phyloP scores from a whole-genome alignment of 164 flowering plant genomes.

The Stephania cephalantha region DNA sequence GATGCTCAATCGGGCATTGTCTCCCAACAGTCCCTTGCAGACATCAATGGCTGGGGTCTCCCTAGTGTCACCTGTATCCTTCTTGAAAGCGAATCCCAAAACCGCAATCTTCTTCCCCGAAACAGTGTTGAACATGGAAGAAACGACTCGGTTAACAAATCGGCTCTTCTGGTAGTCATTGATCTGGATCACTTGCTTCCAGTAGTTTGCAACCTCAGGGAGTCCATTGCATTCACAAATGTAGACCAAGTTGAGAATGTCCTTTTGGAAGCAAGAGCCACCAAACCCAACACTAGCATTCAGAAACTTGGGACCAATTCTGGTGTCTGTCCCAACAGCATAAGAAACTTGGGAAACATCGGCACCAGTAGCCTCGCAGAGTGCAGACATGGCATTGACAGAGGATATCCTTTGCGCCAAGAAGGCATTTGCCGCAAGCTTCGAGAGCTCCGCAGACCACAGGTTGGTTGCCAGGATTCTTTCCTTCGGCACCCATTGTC shows the following conservation, averaged over 20 bases:
- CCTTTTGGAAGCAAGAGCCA: constrained; percentile 49
- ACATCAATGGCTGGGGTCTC: constrained; percentile 19
- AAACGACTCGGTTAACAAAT: constrained; percentile 44
- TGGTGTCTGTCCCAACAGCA: constrained; percentile 24
- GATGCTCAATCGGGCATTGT: constrained; percentile 7
- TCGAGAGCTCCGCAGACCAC: constrained; percentile 22
- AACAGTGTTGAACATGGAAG: constrained; percentile 33
- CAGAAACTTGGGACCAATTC: constrained; percentile 45
- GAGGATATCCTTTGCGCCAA: constrained; percentile 60
- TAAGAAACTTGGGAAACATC: constrained; percentile 33
- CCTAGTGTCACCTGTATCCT: constrained; percentile 23
- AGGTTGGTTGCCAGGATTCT: constrained; percentile 14
- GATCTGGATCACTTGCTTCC: constrained; percentile 57
- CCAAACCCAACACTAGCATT: constrained; percentile 46
- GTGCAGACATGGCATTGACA: constrained; percentile 58
- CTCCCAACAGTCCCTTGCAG: constrained; percentile 13
- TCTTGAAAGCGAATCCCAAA: constrained; percentile 55
- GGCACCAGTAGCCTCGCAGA: constrained; percentile 15
- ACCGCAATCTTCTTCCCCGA: constrained; percentile 48
- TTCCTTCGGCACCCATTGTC: constrained; percentile 18
- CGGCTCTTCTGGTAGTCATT: constrained; percentile 53
- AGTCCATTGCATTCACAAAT: constrained; percentile 54
- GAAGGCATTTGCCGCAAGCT: constrained; percentile 61
- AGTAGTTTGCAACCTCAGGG: constrained; percentile 48
- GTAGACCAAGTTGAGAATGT: constrained; percentile 47